Evolutionary conservation across 2,329 filamentous ascomycete genomes (phyloP), one percentile per base, ranked within the genome.

Genomic region (Alternaria triticina): DNA sequence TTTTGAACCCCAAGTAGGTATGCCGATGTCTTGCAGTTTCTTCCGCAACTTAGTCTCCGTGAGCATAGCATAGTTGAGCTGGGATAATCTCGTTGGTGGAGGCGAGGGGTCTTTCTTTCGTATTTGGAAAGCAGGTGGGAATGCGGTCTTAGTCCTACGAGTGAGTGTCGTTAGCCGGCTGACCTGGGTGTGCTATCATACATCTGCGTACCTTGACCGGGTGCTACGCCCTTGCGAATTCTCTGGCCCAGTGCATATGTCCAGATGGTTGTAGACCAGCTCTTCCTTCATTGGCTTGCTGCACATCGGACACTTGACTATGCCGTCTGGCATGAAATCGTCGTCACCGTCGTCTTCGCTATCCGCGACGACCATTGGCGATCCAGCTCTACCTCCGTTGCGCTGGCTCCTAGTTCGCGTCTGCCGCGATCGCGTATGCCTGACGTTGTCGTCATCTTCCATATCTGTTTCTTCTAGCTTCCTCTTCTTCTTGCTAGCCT

Each of bases 301-400:
- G 77, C 96, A 99, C 17, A 95, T 90, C 0, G 96, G 96, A 77
- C 96, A 99, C 44, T 88, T 85, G 1, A 94, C 92, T 13, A 96
- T 83, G 4, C 92, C 93, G 70, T 96, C 91, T 27, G 75, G 74
- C 20, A 76, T 11, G 54, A 74, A 76, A n/a, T 91, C 89, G 4
- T 68, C 64, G 50, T 78, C 74, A 10, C 78, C 76, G 43, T 79
- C 77, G 25, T 83, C 79, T 23, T 79, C 81, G 20, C 80, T 80
- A 27, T 78, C 75, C 11, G 81, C 70, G 46, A 77, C 63, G 49
- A 81, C 78, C 33, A 80, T 70, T 8, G 79, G 76, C 58, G 76
- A 73, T 40, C 67, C 62, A 23, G 65, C 59, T 20, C 73, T 70
- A 10, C 70, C 75, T 10, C 75, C 72, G 13, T 74, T 73, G 51